Conservation (phyloP, 805 yeast species). For the Wickerhamiella brachini region DNA sequence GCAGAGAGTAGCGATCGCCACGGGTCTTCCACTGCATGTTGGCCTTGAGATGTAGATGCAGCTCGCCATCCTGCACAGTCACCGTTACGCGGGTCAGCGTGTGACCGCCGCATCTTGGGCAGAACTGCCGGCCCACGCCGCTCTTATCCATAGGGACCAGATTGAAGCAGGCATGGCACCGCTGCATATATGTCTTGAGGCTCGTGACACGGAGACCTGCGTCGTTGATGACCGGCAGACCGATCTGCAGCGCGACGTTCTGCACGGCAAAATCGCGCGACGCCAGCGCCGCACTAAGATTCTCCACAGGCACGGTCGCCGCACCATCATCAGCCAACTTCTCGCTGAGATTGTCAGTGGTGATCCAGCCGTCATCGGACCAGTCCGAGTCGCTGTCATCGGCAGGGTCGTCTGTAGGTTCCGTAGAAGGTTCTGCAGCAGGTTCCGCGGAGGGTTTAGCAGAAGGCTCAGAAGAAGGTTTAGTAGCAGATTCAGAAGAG, state of each 20-base stretch:
- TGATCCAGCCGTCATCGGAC: constrained; percentile 87
- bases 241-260: constrained; percentile 84
- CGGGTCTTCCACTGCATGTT: constrained; percentile 89
- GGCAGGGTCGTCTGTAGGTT: too few species aligned
- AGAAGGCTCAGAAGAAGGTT: constrained; percentile 2
- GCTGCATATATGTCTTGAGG: constrained; percentile 80
- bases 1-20: constrained; percentile 68
- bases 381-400: constrained; percentile 44
- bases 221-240: constrained; percentile 71
- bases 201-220: constrained; percentile 76
- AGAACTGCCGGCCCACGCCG: constrained; percentile 53
- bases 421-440: too few species aligned
- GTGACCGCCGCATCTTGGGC: constrained; percentile 90
- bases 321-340: constrained; percentile 55
- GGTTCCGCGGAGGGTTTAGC: too few species aligned
- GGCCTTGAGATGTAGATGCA: constrained; percentile 76
- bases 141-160: constrained; percentile 64
- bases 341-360: constrained; percentile 68
- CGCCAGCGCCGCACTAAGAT: constrained; percentile 65
- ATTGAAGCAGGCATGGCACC: constrained; percentile 95
- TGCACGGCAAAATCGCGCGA: constrained; percentile 98
- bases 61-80: constrained; percentile 63
- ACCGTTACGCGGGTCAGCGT: constrained; percentile 86
- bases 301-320: constrained; percentile 35
- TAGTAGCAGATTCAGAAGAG: constrained; percentile 4